Base-by-base conservation (phyloP, 345 rosid genomes). In the Viola odorata region DNA sequence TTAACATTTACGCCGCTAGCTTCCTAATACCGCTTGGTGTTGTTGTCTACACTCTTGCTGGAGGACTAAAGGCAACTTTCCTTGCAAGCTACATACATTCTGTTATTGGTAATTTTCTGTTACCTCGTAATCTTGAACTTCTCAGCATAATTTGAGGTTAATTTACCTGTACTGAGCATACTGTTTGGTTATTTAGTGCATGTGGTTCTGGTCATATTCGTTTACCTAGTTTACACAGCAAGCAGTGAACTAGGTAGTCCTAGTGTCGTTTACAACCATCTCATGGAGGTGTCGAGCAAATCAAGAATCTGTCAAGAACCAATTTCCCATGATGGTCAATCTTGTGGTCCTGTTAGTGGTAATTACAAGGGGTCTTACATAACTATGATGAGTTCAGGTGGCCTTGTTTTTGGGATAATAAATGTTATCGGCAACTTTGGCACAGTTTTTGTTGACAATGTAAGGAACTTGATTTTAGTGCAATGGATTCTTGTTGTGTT, bases 1-100 rank as follows among this genome's bases (percentile, higher is more conserved):
- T 89, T 14, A 85, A 91, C 67, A 84, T 91, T 32, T 89, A 84
- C 36, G 89, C 89, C 4, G 98, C 98, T 55, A 89, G 96, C 77
- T 91, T 91, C 75, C 80, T 91, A 60, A 89, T 89, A 57, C 98
- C 98, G n/a, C 89, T 91, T 4, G 98, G 98, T 12, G 95, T 89
- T 7, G 74, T 87, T 50, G 81, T 84, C 23, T 89, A 91, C 68
- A 87, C 98, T 12, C 80, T 89, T n/a, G 95, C 98, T 5, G 96
- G 98, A 53, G 98, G 98, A 48, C 85, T 89, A 13, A 85, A 89
- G 75, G 98, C 98, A 54, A 91, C 98, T 40, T 91, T 91, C 73
- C 79, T 91, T 58, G 98, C 98, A 0, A 91, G 98, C 79, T 91
- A 89, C 61, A 87, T 89, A 55, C 98, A 91, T 68, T 91, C 98